Conservation (phyloP, 2,329 filamentous ascomycete genomes). For the Verticillium nubilum region DNA sequence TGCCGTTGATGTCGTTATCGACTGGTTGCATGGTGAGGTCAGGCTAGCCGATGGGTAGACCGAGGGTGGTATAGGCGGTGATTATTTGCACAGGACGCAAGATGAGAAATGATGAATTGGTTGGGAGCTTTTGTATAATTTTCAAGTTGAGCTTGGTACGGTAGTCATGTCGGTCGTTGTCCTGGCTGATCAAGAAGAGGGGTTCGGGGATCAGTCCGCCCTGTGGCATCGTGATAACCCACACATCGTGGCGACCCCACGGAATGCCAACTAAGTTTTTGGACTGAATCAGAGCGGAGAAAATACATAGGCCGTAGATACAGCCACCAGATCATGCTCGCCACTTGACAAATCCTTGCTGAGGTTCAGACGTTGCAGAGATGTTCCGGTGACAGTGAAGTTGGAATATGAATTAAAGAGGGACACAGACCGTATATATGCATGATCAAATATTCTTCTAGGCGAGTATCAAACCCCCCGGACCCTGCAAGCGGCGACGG, state of each 20-base stretch:
- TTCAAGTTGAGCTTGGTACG: not conserved
- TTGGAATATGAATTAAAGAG: not conserved
- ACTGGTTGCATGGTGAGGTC: not conserved
- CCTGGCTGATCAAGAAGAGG: not conserved
- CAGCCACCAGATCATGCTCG: not conserved
- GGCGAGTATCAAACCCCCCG: not conserved
- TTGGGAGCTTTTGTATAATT: too few species aligned
- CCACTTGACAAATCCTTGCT: not conserved
- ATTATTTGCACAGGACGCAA: too few species aligned
- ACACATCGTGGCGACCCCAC: not conserved
- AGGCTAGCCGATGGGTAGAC: not conserved
- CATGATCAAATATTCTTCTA: not conserved
- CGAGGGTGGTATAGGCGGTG: too few species aligned
- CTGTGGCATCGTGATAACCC: not conserved
- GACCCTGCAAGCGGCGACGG: not conserved
- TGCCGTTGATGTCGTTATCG: slow-evolving; percentile 43
- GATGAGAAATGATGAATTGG: too few species aligned
- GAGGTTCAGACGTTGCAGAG: not conserved
- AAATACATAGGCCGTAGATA: not conserved
- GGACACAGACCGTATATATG: not conserved
- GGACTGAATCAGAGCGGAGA: not conserved
- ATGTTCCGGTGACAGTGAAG: not conserved
- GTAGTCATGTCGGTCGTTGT: not conserved
- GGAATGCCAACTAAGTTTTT: not conserved
- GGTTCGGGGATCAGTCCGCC: not conserved